Base-by-base conservation (phyloP, 768 basidiomycete species). In the Boletus subcaerulescens region DNA sequence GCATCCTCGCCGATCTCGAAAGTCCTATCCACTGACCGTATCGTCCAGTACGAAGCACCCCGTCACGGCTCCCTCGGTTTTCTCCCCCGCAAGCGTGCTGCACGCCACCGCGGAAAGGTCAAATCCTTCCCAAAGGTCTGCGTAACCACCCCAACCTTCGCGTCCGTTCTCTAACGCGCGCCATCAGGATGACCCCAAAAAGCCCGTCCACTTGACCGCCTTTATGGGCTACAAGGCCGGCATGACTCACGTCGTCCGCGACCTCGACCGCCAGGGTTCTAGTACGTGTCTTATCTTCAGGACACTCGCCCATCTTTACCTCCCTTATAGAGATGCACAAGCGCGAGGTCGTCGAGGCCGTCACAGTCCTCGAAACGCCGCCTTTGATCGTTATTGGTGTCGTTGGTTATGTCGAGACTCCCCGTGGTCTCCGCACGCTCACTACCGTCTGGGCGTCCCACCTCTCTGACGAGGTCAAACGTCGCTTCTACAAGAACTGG, bases 401-500 rank as follows among this genome's bases (percentile, higher is more conserved):
- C 68, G 97, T 99, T 66, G 97, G 97, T 66, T 99, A 98, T 77
- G 93, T 98, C 73, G 97, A 99, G 80, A 98, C 97, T 56, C 97
- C 97, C 70, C 95, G 97, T 66, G 97, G 97, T 68, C 88, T 99
- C 62, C 94, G 97, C 71, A 93, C 94, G 40, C 89, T 99, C 70
- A 98, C 97, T 70, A 99, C 97, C 57, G 95, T 97, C 73, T 93
- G 91, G 97, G 95, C 97, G 45, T 90, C 91, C 64, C 97, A 99
- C 75, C 84, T 99, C 41, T 95, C 93, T 38, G 97, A 98, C 74
- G 95, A 98, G 73, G 73, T 98, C 73, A 99, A 96, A 79, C 92
- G 97, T 70, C 86, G 97, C 65, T 98, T 99, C 88, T 98, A 98
- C 89, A 95, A 94, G 84, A 97, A 96, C 85, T 98, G 96, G 95